Evolutionary conservation across 1,284 basidiomycete genomes (phyloP).

Genomic region (Mycosarcoma mackinlayi): DNA sequence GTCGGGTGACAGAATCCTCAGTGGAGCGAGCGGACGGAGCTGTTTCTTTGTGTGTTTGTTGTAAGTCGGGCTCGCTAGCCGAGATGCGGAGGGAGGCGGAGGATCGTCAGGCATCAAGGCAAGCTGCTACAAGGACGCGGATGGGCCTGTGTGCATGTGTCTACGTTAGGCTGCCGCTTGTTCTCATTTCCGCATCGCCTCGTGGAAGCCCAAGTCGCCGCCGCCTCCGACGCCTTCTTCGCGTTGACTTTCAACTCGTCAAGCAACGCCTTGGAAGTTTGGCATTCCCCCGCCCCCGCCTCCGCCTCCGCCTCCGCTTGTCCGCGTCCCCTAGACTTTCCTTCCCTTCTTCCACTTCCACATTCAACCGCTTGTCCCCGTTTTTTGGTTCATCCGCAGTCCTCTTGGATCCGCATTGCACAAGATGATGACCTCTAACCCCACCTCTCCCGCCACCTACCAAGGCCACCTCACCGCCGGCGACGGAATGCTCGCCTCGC

Average conservation of each 20-base stretch:
- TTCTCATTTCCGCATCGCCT: no score
- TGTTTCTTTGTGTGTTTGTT: no score
- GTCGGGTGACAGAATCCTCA: not conserved
- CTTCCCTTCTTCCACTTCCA: not conserved
- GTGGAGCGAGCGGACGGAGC: not conserved
- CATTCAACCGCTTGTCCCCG: not conserved
- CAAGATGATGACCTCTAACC: conserved; percentile 30
- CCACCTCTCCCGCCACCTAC: conserved; percentile 35
- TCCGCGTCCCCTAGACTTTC: no score
- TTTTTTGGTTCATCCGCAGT: not conserved
- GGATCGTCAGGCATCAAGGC: not conserved
- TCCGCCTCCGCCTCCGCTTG: no score
- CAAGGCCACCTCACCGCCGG: conserved; percentile 57
- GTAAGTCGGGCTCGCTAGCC: no score
- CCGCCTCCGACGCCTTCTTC: no score
- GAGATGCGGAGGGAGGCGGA: not conserved
- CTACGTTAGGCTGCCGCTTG: no score
- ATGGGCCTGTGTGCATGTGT: no score
- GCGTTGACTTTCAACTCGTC: not conserved
- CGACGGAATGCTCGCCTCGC: conserved; percentile 41
- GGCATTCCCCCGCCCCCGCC: not conserved
- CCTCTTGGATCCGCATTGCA: no score
- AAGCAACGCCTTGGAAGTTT: not conserved
- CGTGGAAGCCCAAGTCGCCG: no score
- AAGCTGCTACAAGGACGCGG: no score